Percentiles rank a stretch among this genome's conserved stretches.
Conservation (phyloP, 352 stramenopile species). For the Phytophthora ohioensis region DNA sequence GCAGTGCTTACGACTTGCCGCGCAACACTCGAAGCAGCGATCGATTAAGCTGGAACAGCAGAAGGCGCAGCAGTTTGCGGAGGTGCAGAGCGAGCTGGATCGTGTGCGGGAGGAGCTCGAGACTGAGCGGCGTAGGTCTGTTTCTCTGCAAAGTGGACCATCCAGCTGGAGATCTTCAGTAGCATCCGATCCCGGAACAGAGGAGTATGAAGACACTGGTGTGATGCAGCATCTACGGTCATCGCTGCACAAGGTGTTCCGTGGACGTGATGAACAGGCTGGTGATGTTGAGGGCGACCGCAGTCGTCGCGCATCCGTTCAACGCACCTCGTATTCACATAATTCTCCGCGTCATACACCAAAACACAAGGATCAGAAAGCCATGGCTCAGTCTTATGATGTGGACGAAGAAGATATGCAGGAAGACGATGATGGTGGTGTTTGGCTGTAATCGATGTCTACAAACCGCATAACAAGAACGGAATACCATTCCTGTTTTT, state of each 20-base stretch:
- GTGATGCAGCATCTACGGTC: conserved; percentile 49
- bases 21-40: conserved; percentile 57
- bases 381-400: conserved; percentile 39
- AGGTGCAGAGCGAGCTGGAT: conserved; percentile 59
- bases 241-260: conserved; percentile 48
- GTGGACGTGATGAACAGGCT: conserved; percentile 13
- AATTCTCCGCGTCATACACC: conserved; percentile 39
- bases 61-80: conserved; percentile 60
- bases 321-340: conserved; percentile 37
- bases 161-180: conserved; percentile 47
- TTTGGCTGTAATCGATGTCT: conserved; percentile 55
- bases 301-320: conserved; percentile 25
- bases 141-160: conserved; percentile 33
- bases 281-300: neutral
- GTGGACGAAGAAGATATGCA: conserved; percentile 45
- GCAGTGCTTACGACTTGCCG: conserved; percentile 50
- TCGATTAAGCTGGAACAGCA: conserved; percentile 71
- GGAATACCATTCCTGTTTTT: conserved; percentile 17
- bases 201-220: conserved; percentile 44
- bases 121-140: conserved; percentile 51
- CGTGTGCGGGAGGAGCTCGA: conserved; percentile 64
- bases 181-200: conserved; percentile 38
- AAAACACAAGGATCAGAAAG: conserved; percentile 28
- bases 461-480: neutral
- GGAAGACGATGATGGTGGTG: conserved; percentile 52